phyloP scores from a whole-genome alignment of 2,329 filamentous ascomycete genomes.

The Penicillium frequentans region DNA sequence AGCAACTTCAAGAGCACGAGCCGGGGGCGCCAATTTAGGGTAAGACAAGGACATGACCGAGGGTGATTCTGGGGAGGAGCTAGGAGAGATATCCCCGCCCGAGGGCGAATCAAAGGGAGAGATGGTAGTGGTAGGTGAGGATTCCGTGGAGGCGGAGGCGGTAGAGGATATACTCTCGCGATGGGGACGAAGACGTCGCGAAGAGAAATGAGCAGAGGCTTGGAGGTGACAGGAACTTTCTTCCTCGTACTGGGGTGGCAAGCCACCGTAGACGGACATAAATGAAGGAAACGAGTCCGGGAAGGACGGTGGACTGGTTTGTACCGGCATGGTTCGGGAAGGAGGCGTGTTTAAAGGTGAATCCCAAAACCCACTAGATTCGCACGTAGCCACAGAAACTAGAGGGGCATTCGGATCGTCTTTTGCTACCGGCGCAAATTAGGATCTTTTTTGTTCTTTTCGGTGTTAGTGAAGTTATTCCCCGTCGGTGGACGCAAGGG shows the following conservation, averaged over 20 bases:
- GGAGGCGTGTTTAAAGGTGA: slow-evolving; percentile 21
- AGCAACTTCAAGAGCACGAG: slow-evolving; percentile 26
- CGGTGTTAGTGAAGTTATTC: slow-evolving; percentile 2
- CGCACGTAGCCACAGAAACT: slow-evolving; percentile 15
- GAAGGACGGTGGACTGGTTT: slow-evolving; percentile 40
- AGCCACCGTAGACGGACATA: slow-evolving; percentile 53
- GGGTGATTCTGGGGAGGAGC: slow-evolving; percentile 88
- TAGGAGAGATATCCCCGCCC: slow-evolving; percentile 85
- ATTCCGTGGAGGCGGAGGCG: slow-evolving; percentile 81
- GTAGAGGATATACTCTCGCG: slow-evolving; percentile 46
- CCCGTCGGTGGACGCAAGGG: slow-evolving; percentile 23
- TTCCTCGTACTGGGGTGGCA: slow-evolving; percentile 30
- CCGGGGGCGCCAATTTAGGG: slow-evolving; percentile 37
- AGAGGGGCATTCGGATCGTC: slow-evolving; percentile 31
- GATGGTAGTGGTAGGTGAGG: slow-evolving; percentile 90
- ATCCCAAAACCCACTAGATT: slow-evolving; percentile 9
- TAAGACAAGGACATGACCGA: slow-evolving; percentile 63
- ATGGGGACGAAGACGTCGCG: slow-evolving; percentile 34
- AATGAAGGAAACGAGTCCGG: slow-evolving; percentile 53
- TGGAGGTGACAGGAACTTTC: slow-evolving; percentile 26
- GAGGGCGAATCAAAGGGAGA: slow-evolving; percentile 91
- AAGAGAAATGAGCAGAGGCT: slow-evolving; percentile 27
- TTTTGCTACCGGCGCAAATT: slow-evolving; percentile 46
- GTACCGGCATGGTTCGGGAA: slow-evolving; percentile 38
- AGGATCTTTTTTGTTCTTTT: slow-evolving; percentile 18